phyloP scores from a whole-genome alignment of 331 rosid genomes.

The Pyrus hybrid region DNA sequence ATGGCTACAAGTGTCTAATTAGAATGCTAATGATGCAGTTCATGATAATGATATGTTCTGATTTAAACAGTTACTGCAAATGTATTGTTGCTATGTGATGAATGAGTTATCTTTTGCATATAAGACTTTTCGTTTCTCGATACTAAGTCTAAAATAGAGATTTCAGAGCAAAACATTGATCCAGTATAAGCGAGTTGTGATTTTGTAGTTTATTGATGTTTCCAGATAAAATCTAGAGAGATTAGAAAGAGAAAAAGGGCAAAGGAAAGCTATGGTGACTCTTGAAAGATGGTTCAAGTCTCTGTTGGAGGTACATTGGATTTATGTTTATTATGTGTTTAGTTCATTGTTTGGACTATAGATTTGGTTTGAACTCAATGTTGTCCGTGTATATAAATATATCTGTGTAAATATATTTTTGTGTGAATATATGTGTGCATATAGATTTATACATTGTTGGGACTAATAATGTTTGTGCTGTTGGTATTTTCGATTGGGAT shows the following conservation, averaged over 20 bases:
- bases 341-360: too few relatives aligned
- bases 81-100: not conserved
- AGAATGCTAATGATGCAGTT: not conserved
- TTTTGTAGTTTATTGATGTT: not conserved
- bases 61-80: not conserved
- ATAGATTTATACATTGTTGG: too few relatives aligned
- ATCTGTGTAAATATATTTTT: too few relatives aligned
- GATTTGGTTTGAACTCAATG: too few relatives aligned
- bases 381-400: too few relatives aligned
- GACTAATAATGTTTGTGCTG: too few relatives aligned
- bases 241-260: conserved; percentile 15
- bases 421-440: too few relatives aligned
- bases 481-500: too few relatives aligned
- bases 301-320: not conserved
- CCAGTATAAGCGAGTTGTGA: not conserved
- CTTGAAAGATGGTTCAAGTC: not conserved
- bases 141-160: too few relatives aligned
- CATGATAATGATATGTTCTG: not conserved
- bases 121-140: not conserved
- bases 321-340: too few relatives aligned
- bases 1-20: not conserved
- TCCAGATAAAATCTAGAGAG: conserved; percentile 4
- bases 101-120: not conserved
- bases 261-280: conserved; percentile 2
- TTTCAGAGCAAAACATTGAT: too few relatives aligned